Conservation (phyloP, 176 grass and related monocot species). For the Aegilops umbellulata region DNA sequence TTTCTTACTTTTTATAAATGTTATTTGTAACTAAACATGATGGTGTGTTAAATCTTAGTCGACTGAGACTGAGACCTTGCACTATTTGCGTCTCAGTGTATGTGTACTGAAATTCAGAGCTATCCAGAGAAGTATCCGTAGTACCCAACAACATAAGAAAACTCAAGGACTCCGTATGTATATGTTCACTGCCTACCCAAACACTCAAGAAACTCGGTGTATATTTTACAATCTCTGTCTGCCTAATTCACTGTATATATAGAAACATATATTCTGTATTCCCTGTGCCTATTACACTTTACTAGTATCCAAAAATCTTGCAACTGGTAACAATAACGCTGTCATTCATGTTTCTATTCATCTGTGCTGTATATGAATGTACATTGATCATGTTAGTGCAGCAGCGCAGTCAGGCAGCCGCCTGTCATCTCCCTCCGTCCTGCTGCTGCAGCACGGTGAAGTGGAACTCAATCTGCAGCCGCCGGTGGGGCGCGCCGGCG, state of each 20-base stretch:
- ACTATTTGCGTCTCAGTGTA: no score
- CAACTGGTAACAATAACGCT: not conserved
- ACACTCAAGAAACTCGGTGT: not conserved
- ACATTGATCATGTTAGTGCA: constrained; percentile 44
- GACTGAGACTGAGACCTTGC: no score
- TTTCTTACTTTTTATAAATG: no score
- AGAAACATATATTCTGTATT: not conserved
- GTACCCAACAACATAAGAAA: no score
- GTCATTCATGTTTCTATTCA: not conserved
- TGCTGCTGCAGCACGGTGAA: constrained; percentile 40
- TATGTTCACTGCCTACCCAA: not conserved
- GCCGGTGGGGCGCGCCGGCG: constrained; percentile 57
- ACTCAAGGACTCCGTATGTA: not conserved
- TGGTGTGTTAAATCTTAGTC: no score
- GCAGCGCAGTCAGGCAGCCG: not conserved
- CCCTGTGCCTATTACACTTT: not conserved
- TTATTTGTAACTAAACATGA: no score
- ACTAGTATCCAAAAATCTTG: not conserved
- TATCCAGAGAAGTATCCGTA: no score
- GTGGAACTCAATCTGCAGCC: constrained; percentile 98
- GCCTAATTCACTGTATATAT: not conserved
- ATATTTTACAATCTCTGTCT: not conserved
- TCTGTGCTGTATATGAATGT: constrained; percentile 18
- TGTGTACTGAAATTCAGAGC: no score
- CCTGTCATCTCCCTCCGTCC: constrained; percentile 13